A percentile compares a stretch with the other conserved stretches of the same genome.
Conservation (phyloP, 208 protist genomes). For the Trypanosoma rangeli region DNA sequence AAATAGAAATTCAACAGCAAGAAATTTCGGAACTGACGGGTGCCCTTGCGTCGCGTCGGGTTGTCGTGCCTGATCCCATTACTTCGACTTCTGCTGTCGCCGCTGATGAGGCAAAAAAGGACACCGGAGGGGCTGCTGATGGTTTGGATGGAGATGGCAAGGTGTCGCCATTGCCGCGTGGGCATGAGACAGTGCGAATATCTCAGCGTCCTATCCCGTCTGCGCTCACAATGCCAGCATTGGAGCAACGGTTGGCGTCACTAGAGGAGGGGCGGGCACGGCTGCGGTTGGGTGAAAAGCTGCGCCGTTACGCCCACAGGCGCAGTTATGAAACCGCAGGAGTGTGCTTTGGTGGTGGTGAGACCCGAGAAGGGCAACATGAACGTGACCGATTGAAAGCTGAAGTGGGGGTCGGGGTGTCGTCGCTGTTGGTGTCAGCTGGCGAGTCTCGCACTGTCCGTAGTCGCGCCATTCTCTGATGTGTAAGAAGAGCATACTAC, state of each 20-base stretch:
- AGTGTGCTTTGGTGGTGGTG: not conserved
- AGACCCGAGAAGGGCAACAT: no score
- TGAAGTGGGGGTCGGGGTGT: not conserved
- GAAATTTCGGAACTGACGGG: constrained; percentile 22
- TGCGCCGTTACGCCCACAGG: not conserved
- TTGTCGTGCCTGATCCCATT: not conserved
- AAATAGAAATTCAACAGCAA: constrained; percentile 28
- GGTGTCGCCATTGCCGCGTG: not conserved
- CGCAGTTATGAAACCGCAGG: not conserved
- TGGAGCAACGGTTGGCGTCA: constrained; percentile 12
- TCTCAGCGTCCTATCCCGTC: not conserved
- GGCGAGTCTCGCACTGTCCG: not conserved
- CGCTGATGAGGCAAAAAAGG: not conserved
- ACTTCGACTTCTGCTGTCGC: not conserved
- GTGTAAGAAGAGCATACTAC: not conserved
- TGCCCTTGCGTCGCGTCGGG: not conserved
- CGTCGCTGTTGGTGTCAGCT: not conserved
- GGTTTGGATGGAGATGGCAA: not conserved
- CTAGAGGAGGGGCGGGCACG: constrained; percentile 17
- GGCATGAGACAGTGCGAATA: not conserved
- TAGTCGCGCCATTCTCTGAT: constrained; percentile 21
- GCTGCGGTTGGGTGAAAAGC: constrained; percentile 7
- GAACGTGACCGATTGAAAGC: not conserved
- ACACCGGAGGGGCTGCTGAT: not conserved
- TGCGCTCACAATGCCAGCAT: constrained; percentile 4